Evolutionary conservation across 495 filamentous ascomycete genomes (phyloP).

Genomic region (Penicillium soppii): DNA sequence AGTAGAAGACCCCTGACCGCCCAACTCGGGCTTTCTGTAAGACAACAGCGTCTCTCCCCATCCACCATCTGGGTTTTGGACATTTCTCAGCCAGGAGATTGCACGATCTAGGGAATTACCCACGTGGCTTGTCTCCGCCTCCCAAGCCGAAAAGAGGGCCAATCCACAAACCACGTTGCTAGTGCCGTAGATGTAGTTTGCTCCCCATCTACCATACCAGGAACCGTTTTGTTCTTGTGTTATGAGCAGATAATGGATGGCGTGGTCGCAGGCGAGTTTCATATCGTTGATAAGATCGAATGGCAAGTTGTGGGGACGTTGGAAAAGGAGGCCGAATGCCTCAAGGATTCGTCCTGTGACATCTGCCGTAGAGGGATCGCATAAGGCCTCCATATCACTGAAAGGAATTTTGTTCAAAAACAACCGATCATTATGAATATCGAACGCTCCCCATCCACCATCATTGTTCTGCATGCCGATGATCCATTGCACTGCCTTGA

Average conservation of each 20-base stretch:
- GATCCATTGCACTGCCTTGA: constrained; percentile 30
- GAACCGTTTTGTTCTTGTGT: constrained; percentile 26
- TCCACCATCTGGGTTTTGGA: constrained; percentile 34
- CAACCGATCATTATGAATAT: constrained; percentile 34
- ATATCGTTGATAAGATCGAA: background rate
- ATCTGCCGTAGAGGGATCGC: constrained; percentile 34
- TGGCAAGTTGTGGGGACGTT: background rate
- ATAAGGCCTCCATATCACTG: constrained; percentile 42
- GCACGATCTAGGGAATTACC: background rate
- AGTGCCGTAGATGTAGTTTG: constrained; percentile 41
- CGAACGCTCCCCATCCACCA: constrained; percentile 46
- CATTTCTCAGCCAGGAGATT: constrained; percentile 21
- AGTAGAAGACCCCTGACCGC: constrained; percentile 1
- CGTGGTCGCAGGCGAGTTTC: background rate
- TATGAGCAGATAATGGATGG: background rate
- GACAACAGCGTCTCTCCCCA: constrained; percentile 31
- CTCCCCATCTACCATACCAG: constrained; percentile 40
- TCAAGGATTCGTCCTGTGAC: constrained; percentile 39
- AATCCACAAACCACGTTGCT: constrained; percentile 31
- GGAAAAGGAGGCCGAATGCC: constrained; percentile 31
- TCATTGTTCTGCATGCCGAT: constrained; percentile 47
- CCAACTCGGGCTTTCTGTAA: background rate
- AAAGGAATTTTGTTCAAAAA: constrained; percentile 43
- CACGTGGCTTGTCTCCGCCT: background rate
- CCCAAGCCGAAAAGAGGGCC: constrained; percentile 10